A percentile compares a stretch with the other conserved stretches of the same genome.
Evolutionary conservation across 306 rosid genomes (phyloP).

Genomic region (Prunus kanzakura): DNA sequence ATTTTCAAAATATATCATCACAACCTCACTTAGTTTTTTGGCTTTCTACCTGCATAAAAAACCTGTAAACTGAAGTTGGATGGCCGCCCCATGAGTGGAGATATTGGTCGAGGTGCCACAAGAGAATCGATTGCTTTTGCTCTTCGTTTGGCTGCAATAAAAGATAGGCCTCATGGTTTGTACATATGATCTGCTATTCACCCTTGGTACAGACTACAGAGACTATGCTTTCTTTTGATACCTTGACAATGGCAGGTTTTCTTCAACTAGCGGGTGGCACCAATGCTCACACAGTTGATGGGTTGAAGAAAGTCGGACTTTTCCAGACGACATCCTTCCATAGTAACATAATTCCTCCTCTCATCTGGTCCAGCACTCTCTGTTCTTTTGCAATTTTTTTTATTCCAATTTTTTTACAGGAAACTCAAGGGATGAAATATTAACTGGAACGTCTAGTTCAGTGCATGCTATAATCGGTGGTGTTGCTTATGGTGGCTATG

Average conservation of each 20-base stretch:
- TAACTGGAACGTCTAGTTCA: conserved; percentile 27
- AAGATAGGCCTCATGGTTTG: conserved; percentile 74
- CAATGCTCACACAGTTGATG: conserved; percentile 78
- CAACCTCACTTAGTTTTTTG: conserved; percentile 1
- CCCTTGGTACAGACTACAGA: not conserved
- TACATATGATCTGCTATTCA: not conserved
- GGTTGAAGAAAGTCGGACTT: conserved; percentile 64
- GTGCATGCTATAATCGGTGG: conserved; percentile 55
- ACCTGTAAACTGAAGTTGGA: conserved; percentile 58
- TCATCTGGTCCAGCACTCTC: not conserved
- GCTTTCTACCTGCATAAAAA: conserved; percentile 15
- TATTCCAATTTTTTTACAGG: conserved; percentile 19
- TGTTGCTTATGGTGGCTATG: conserved; percentile 91
- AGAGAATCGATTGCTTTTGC: conserved; percentile 82
- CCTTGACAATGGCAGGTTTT: conserved; percentile 49
- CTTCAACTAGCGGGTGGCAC: conserved; percentile 98
- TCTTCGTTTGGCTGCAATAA: conserved; percentile 49
- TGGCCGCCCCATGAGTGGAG: conserved; percentile 98
- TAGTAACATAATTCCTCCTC: conserved; percentile 27
- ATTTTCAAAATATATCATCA: conserved; percentile 15
- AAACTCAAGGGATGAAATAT: conserved; percentile 26
- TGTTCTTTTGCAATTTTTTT: conserved; percentile 1
- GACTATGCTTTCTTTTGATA: not conserved
- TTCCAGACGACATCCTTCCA: conserved; percentile 41
- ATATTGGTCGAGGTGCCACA: conserved; percentile 89